A percentile compares a stretch with the other conserved stretches of the same genome.
Evolutionary conservation across 1,284 basidiomycete genomes (phyloP).

Genomic region (Xanthoconium separans): DNA sequence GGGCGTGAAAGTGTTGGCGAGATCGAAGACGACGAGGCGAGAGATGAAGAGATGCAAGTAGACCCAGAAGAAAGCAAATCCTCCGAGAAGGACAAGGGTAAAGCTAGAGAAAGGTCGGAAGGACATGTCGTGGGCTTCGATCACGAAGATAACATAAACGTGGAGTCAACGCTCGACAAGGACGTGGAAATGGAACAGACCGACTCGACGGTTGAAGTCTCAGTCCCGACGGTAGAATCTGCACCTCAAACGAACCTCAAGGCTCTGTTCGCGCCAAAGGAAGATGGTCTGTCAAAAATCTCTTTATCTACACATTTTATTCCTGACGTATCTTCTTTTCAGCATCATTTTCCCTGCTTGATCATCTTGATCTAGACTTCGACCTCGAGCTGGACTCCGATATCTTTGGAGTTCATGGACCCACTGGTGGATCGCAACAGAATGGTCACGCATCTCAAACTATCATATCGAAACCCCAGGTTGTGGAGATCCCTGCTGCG

Average conservation of each 20-base stretch:
- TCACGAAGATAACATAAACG: background rate
- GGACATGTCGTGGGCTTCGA: conserved; percentile 8
- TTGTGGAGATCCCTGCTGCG: background rate
- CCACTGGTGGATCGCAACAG: conserved; percentile 1
- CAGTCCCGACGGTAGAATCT: conserved; percentile 1
- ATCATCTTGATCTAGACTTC: conserved; percentile 60
- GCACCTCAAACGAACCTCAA: conserved; percentile 45
- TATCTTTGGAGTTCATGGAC: conserved; percentile 22
- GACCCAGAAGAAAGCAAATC: background rate
- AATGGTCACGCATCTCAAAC: background rate
- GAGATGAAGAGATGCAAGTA: background rate
- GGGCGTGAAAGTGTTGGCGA: conserved; percentile 57
- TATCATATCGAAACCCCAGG: background rate
- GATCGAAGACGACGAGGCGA: conserved; percentile 33
- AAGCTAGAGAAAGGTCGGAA: background rate
- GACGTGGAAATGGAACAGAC: conserved; percentile 19
- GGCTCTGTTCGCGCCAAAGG: conserved; percentile 66
- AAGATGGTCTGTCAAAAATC: conserved; percentile 47
- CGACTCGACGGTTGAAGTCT: background rate
- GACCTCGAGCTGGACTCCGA: conserved; percentile 62
- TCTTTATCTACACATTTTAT: background rate
- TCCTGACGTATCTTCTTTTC: background rate
- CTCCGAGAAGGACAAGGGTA: background rate
- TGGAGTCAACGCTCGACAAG: background rate
- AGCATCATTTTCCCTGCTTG: conserved; percentile 65